Evolutionary conservation across 257 asterid species (phyloP).

Genomic region (Scutellaria barbata): DNA sequence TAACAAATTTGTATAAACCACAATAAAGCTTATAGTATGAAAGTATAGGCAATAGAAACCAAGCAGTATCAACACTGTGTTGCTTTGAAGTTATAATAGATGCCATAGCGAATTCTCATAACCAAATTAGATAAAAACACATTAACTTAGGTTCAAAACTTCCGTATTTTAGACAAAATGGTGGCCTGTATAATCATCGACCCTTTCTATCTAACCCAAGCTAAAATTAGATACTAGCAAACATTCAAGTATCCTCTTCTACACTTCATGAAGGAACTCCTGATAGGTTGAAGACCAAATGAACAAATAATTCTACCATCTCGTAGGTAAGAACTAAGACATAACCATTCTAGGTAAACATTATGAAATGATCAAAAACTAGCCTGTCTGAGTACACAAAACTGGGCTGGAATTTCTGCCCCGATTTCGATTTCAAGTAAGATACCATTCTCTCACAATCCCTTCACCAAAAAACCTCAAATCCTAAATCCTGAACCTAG

Average conservation of each 20-base stretch:
- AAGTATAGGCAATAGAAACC: no score
- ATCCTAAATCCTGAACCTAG: slow-evolving; percentile 9
- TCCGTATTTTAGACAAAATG: no score
- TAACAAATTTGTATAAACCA: no score
- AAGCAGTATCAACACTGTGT: background rate
- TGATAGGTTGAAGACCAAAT: background rate
- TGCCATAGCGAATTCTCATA: background rate
- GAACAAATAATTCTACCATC: no score
- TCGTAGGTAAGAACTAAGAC: background rate
- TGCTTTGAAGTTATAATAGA: background rate
- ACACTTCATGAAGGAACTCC: no score
- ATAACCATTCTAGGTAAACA: no score
- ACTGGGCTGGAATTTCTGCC: background rate
- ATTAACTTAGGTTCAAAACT: background rate
- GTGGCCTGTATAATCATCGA: no score
- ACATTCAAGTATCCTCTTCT: no score
- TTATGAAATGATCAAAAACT: no score
- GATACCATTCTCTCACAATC: background rate
- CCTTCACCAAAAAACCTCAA: background rate
- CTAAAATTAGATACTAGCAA: no score
- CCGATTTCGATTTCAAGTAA: background rate
- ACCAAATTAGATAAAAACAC: background rate
- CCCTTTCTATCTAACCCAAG: no score
- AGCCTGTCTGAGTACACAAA: background rate
- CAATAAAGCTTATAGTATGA: no score